Base-by-base conservation (phyloP, 176 grass and related monocot species). In the Poa annua region DNA sequence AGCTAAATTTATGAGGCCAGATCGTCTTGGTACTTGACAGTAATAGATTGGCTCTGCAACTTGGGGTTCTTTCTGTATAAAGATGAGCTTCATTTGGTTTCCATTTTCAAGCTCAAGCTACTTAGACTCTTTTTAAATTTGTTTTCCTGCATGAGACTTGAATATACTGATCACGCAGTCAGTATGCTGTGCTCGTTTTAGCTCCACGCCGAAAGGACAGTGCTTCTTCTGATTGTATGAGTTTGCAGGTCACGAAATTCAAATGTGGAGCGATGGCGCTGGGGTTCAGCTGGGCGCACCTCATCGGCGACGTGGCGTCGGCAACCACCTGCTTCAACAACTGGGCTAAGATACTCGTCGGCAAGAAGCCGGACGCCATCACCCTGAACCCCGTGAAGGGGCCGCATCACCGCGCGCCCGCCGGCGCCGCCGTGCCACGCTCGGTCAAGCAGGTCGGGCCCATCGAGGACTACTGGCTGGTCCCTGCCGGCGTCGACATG, bases 211-310 rank as follows among this genome's bases (percentile, higher is more conserved):
- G 25, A n/a, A 36, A 24, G 48, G 67, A 6, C 4, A 24, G 8
- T 80, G 36, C 35, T 74, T 19, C 24, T 12, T 8, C 41, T 25
- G 11, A n/a, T 49, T 42, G 14, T 42, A 10, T 16, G 36, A 19
- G 13, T 53, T 19, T 3, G 8, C 85, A 99, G 97, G 78, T 96
- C 64, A 99, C 97, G 7, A 88, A 53, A 60, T 99, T 96, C 81
- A 88, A 91, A 41, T 96, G 93, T 50, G 97, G 97, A 42, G 97
- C 91, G 10, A 60, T 96, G 71, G 89, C 97, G 8, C 89, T 99
- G 17, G 97, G 97, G 19, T 90, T 89, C 71, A 99, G 97, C 89
- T 99, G 97, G 97, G 87, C 93, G 48, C 97, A 96, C 86, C 51
- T 92, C 75, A 94, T 99, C 48, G 97, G 97, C n/a, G 93, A 96